Evolutionary conservation across 2,329 filamentous ascomycete genomes (phyloP), one percentile per base, ranked within the genome.

Genomic region (Pseudocercospora cruenta): DNA sequence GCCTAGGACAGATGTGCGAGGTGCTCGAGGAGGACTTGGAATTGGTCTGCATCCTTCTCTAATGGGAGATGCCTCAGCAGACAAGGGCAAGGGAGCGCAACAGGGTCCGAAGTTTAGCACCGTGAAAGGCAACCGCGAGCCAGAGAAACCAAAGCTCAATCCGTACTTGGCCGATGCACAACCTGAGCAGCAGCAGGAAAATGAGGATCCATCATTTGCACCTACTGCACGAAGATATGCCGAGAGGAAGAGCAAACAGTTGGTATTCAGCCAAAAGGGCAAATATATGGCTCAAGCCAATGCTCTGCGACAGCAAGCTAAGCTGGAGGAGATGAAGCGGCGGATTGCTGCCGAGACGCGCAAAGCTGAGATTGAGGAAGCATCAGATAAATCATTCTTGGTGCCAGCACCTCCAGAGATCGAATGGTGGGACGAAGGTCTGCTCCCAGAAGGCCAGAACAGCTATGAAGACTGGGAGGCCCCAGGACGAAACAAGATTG

Each of bases 251-350:
- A 87, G 92, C 10, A 89, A 92, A 66, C 89, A 92, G 70, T 84
- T 99, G 19, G 82, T 93, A 12, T 98, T 99, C 83, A 97, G 97
- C 74, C 90, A 94, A 72, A 96, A 96, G 78, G 95, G 95, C 61
- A 98, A 98, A 85, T 98, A 97, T 76, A 97, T 98, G 67, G 90
- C 93, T 70, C 94, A 98, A 80, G 95, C 92, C 7, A 94, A 92
- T 77, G 94, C 94, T 64, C 82, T 97, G 60, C 90, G 95, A 68
- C 88, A 93, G 67, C 94, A 97, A 80, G 93, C 91, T 49, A 90
- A 91, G 59, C 84, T 99, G 28, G 96, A 99, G 82, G 90, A 90
- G 68, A 94, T 99, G 89, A 98, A 98, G 80, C 94, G 91, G 82
- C 87, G 91, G 63, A 96, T 99, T 71, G 94, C 94, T 1, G 91